Conservation (phyloP, 441 rosid species). For the Pelargonium myrrhifolium region DNA sequence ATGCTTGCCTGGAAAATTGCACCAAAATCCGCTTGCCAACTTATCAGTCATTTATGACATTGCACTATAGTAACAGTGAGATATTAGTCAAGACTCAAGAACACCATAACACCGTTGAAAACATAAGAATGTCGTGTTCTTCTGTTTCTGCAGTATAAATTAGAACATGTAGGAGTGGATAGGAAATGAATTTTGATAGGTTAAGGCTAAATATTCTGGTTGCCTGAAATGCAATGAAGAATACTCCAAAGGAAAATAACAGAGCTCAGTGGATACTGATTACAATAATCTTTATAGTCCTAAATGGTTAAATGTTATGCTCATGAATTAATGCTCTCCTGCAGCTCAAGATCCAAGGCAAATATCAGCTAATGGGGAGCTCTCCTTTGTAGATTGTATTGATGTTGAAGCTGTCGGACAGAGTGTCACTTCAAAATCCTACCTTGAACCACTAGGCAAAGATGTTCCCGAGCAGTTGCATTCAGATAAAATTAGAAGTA, state of each 20-base stretch:
- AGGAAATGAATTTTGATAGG: neutral
- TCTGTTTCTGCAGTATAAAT: neutral
- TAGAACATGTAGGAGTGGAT: neutral
- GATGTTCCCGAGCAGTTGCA: slow-evolving; percentile 17
- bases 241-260: neutral
- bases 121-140: neutral
- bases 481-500: slow-evolving; percentile 19
- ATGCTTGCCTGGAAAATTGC: neutral
- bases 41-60: slow-evolving; percentile 1
- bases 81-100: neutral
- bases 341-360: slow-evolving; percentile 25
- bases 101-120: neutral
- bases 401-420: slow-evolving; percentile 12
- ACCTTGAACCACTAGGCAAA: slow-evolving; percentile 13
- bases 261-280: neutral
- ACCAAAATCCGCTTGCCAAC: neutral
- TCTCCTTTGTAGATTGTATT: slow-evolving; percentile 15
- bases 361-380: slow-evolving; percentile 13
- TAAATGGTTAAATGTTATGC: neutral
- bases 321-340: slow-evolving; percentile 14
- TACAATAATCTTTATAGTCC: neutral
- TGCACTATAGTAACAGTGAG: neutral
- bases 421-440: slow-evolving; percentile 14
- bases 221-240: slow-evolving; percentile 3
- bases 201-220: neutral